Base-by-base conservation (phyloP, 2,329 filamentous ascomycete genomes). In the Diaporthe helianthi region DNA sequence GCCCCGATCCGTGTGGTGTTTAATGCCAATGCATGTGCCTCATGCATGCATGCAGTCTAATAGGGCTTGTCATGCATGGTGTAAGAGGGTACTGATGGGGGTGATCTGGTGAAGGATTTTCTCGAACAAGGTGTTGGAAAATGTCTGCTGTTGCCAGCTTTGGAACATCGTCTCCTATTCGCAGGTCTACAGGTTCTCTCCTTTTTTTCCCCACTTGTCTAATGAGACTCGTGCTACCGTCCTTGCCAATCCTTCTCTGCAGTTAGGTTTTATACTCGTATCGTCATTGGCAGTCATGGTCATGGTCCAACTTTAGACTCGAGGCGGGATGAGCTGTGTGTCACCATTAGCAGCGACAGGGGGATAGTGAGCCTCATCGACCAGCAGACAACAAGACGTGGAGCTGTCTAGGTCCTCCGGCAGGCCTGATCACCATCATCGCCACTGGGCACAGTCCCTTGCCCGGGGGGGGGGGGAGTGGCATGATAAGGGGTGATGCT, bases 341-440 rank as follows among this genome's bases (percentile, higher is more conserved):
- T 68, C 44, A 70, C 47, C 41, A 29, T 26, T 53, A 54, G 46
- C 65, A 52, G 53, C 17, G 58, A 38, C 47, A 63, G 44, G 47
- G 53, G 22, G 46, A 60, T 47, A 41, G 58, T 60, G 65, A 67
- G 47, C 66, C 49, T 68, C 65, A 33, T 29, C 52, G 15, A 26
- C 29, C 6, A 33, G 41, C 22, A 38, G 44, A 51, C 41, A 44
- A 33, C 51, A 29, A 49, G 15, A 24, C 58, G 44, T 33, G 44
- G 44, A 38, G 29, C 41, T 58, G 19, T 29, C 17, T 24, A 29
- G 22, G 29, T 58, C n/a, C 24, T 26, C 33, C 41, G 52, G 4
- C 26, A 51, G 31, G 29, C 24, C 15, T 38, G 15, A 10, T 15
- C 41, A 54, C 26, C 41, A 9, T 31, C 22, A 17, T 53, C 33